Conservation (phyloP, 2,329 filamentous ascomycete species). For the Fusarium nisikadoi region DNA sequence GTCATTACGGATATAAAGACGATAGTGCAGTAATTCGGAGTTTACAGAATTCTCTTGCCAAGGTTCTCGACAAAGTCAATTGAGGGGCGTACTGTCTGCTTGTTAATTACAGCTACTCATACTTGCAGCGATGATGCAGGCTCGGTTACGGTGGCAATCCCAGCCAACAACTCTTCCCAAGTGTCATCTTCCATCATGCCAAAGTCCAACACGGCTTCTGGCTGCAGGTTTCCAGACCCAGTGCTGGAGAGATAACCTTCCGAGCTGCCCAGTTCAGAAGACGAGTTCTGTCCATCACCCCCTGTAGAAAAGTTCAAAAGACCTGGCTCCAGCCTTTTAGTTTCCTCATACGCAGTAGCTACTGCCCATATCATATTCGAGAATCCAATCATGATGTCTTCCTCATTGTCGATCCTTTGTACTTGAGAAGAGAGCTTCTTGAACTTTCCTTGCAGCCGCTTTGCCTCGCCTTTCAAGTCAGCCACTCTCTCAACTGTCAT, state of each 20-base stretch:
- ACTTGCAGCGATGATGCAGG: neutral
- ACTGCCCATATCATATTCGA: conserved; percentile 19
- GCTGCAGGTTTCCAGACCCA: neutral
- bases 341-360: neutral
- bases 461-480: conserved; percentile 1
- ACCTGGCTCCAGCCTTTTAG: neutral
- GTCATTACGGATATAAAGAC: neutral
- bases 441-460: neutral
- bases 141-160: neutral
- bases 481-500: neutral
- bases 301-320: neutral
- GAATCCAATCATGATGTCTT: conserved; percentile 5
- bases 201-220: neutral
- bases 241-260: conserved; percentile 12
- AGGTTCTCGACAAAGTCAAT: neutral
- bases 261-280: neutral
- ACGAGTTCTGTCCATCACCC: neutral
- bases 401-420: neutral
- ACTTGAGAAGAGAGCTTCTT: neutral
- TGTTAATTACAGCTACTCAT: neutral
- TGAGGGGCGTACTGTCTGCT: no score
- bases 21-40: neutral
- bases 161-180: conserved; percentile 12
- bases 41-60: neutral
- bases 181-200: neutral